Evolutionary conservation across 2,329 filamentous ascomycete genomes (phyloP).

Genomic region (Botrytis paeoniae): DNA sequence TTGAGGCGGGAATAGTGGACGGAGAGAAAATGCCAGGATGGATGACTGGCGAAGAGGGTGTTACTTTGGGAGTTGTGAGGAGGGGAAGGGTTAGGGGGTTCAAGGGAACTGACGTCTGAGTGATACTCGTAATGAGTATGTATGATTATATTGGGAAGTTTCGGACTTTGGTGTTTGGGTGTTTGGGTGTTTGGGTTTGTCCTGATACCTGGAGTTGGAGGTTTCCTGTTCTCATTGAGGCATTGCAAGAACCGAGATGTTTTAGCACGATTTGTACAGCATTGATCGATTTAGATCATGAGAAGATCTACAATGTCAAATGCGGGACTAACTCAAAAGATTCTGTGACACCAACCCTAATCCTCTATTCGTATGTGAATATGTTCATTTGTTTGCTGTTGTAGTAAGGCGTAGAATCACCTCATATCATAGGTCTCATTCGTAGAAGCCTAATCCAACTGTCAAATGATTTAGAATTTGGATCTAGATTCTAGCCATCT

Average conservation of each 20-base stretch:
- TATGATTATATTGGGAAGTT: background rate
- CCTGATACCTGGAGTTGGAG: conserved; percentile 8
- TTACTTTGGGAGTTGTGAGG: conserved; percentile 69
- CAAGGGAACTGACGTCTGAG: conserved; percentile 49
- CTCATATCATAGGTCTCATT: background rate
- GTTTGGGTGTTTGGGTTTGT: background rate
- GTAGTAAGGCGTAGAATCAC: background rate
- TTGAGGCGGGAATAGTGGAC: conserved; percentile 73
- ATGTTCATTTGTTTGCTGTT: background rate
- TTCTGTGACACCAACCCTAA: background rate
- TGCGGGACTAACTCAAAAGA: background rate
- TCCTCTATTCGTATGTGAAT: background rate
- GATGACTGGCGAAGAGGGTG: conserved; percentile 85
- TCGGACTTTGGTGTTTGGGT: background rate
- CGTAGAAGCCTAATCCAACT: background rate
- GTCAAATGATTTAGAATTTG: background rate
- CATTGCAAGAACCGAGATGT: background rate
- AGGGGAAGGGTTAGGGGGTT: conserved; percentile 61
- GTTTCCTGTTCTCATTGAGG: background rate
- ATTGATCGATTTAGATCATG: background rate
- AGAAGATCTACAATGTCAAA: background rate
- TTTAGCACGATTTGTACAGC: background rate
- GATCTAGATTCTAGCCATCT: background rate
- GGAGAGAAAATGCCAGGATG: conserved; percentile 79
- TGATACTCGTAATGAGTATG: background rate